These are phyloP conservation scores for Triticum urartu DNA, from an alignment of 176 grass and related monocot genomes.

Conservation along the genomic window DNA sequence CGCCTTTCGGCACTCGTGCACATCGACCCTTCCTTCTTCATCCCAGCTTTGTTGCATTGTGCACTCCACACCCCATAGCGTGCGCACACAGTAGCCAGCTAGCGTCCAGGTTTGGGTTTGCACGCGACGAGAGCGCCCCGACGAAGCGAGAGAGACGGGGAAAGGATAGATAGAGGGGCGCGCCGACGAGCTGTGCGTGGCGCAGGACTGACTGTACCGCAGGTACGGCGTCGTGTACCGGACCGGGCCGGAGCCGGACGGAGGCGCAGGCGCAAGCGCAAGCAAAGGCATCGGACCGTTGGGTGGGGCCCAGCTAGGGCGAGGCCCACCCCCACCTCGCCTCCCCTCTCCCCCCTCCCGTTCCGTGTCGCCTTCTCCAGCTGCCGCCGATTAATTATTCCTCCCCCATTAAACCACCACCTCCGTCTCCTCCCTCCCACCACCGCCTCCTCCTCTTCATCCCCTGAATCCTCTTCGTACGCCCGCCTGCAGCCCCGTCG, in stretches of 20 bases:
- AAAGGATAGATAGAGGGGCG: not conserved
- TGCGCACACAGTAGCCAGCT: not conserved
- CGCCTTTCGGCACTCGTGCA: not conserved
- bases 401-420: slow-evolving; percentile 47
- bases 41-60: not conserved
- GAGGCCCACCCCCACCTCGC: not conserved
- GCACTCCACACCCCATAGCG: too few relatives aligned
- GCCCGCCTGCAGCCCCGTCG: not conserved
- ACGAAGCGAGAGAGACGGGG: not conserved
- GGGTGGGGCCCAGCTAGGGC: not conserved
- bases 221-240: slow-evolving; percentile 25
- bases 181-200: not conserved
- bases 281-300: slow-evolving; percentile 33
- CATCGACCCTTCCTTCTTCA: not conserved
- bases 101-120: not conserved
- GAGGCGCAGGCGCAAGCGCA: not conserved
- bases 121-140: not conserved
- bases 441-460: not conserved
- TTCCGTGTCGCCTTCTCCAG: slow-evolving; percentile 52
- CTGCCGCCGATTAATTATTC: slow-evolving; percentile 66
- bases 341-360: not conserved
- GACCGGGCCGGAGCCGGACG: not conserved
- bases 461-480: slow-evolving; percentile 30
- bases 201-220: not conserved
- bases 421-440: not conserved